Base-by-base conservation (phyloP, 75 land plant genomes). In the Isoetes taiwanensis region DNA sequence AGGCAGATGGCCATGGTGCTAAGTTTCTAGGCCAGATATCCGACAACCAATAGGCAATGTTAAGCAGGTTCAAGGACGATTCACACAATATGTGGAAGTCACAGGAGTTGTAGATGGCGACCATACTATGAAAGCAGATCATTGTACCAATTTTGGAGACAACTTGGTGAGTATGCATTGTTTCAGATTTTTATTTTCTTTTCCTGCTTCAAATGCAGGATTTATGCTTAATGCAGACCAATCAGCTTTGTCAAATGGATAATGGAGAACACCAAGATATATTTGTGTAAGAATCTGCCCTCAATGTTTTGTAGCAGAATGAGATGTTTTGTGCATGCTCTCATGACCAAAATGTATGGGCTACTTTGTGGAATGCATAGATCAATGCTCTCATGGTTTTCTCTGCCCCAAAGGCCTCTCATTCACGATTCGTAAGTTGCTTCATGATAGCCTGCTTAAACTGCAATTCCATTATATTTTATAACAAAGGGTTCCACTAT, bases 31-130 rank as follows among this genome's bases (percentile, higher is more conserved):
- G 50, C 5, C 50, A 46, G 50, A 46, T 23, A 8, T 5, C 50
- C 21, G 50, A 46, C 50, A 46, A 46, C 16, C 21, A 19, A 16
- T 23, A 46, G 50, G 50, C 25, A 8, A 46, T 23, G 5, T 19
- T 46, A 16, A 46, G 50, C 50, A 16, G 5, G 25, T 23, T 8
- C 12, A 6, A 23, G 16, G 50, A 46, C 21, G 25, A n/a, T 23
- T 46, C 50, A 8, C 50, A 16, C 21, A 46, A 8, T 46, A 19
- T n/a, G 50, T 46, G n/a, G 50, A 46, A n/a, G 50, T 46, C 12
- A 46, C 25, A 5, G 50, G 50, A 6, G 50, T 46, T 46, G 50
- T n/a, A 8, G 50, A 46, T 5, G 50, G 50, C 50, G 50, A 46
- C 5, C 16, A 23, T 19, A 46, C 21, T 23, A 46, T 46, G 25